Evolutionary conservation across 192 early-diverging fungal genomes (phyloP), one percentile per base, ranked within the genome.

Genomic region (Coemansia nantahalensis): DNA sequence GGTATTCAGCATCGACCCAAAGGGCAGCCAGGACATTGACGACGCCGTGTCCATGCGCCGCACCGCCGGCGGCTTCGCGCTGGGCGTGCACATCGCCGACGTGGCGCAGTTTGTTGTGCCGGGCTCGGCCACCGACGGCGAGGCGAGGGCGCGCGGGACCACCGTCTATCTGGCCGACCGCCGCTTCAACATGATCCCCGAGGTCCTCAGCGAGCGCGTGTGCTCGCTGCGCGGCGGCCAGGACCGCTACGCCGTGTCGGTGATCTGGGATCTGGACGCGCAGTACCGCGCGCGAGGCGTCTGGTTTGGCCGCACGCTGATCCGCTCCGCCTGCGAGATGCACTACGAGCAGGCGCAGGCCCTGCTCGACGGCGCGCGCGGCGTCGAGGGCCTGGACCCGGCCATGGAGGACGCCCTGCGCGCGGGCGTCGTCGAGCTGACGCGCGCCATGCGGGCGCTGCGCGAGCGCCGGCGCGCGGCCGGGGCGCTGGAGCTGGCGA

Each of bases 61-160:
- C 34, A 46, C 80, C 1, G 52, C 67, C 41, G 79, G 75, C 1
- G 65, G 77, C 4, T 60, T 81, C 28, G 86, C 88, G 52, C 73
- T 90, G 21, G 88, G 86, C 8, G 83, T 90, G 34, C 88, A 90
- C 35, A 90, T 90, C 55, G 88, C 88, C 5, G 88, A 90, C 48
- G 85, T 87, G 4, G 72, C 83, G 8, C 83, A 78, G 18, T 90
- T 88, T 77, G 78, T 90, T 9, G 57, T 68, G 5, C 76, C 84
- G 11, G 80, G 81, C 17, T 83, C 79, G 4, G 58, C 79, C 10
- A 82, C 84, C 5, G 88, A 90, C 51, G 32, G 79, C 21, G 88
- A 87, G 65, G 88, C 88, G 13, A 63, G 80, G 45, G 81, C 81
- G 23, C 79, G 88, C 42, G 86, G 83, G 18, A 88, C 88, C 0